Percentiles rank a stretch among this genome's conserved stretches.
phyloP scores from a whole-genome alignment of 805 yeast genomes.

The Cyberlindnera petersonii region DNA sequence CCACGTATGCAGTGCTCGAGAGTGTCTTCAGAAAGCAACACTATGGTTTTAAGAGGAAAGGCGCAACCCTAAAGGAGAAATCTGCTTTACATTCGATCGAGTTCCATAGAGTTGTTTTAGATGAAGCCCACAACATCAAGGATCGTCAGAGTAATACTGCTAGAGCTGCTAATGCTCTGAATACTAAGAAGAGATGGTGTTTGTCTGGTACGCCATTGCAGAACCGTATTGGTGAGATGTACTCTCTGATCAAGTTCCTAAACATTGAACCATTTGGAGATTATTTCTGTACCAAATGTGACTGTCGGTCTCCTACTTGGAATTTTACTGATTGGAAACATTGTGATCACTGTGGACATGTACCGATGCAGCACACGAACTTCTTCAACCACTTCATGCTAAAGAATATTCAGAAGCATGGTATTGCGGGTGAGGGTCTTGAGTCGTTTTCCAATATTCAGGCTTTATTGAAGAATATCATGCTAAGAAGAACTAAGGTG shows the following conservation, averaged over 20 bases:
- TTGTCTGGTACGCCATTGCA: conserved; percentile 95
- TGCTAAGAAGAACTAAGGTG: conserved; percentile 91
- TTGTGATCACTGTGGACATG: conserved; percentile 85
- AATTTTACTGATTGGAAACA: conserved; percentile 73
- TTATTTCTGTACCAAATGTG: conserved; percentile 92
- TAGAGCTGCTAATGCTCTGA: conserved; percentile 75
- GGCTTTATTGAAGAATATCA: conserved; percentile 66
- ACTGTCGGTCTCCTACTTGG: conserved; percentile 82
- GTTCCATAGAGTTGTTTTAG: conserved; percentile 84
- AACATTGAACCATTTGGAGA: conserved; percentile 80
- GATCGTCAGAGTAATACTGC: conserved; percentile 94
- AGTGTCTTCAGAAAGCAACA: conserved; percentile 78
- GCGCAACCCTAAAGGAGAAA: conserved; percentile 65
- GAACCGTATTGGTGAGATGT: conserved; percentile 93
- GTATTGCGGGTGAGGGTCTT: conserved; percentile 77
- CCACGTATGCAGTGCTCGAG: conserved; percentile 91
- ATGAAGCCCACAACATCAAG: conserved; percentile 97
- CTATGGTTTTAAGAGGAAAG: conserved; percentile 77
- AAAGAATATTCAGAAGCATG: conserved; percentile 86
- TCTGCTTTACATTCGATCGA: conserved; percentile 69
- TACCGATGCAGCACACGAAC: conserved; percentile 92
- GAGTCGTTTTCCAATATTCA: conserved; percentile 77
- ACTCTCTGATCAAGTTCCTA: conserved; percentile 83
- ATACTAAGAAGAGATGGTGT: conserved; percentile 81
- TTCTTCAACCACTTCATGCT: conserved; percentile 94